phyloP scores from a whole-genome alignment of 2,329 filamentous ascomycete genomes.

The Cytospora mali region DNA sequence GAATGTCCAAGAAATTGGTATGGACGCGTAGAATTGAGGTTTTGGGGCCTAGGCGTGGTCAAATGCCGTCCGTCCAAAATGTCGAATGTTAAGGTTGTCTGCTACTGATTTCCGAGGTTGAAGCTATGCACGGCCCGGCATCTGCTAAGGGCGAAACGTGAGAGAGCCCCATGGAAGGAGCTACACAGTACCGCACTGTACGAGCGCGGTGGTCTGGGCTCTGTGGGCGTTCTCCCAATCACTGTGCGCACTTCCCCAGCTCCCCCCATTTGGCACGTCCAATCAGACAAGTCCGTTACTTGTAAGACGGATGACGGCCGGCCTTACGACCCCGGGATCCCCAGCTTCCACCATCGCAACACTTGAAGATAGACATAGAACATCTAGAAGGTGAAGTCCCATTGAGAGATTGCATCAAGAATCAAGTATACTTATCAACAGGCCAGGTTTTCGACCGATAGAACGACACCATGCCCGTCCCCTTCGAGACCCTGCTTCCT shows the following conservation, averaged over 20 bases:
- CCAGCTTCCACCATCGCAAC: slow-evolving; percentile 1
- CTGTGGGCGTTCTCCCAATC: not conserved
- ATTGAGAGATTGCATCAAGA: not conserved
- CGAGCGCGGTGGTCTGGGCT: not conserved
- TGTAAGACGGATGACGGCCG: not conserved
- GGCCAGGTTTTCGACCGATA: slow-evolving; percentile 23
- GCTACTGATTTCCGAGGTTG: not conserved
- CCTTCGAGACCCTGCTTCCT: slow-evolving; percentile 65
- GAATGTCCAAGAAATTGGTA: not conserved
- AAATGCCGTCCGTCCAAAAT: not conserved
- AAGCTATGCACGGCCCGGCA: not conserved
- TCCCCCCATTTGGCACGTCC: not conserved
- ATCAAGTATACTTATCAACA: slow-evolving; percentile 26
- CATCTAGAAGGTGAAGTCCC: not conserved
- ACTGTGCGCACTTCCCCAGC: not conserved
- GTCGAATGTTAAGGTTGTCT: not conserved
- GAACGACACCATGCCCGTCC: slow-evolving; percentile 57
- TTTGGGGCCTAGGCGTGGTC: not conserved
- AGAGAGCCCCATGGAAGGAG: slow-evolving; percentile 1
- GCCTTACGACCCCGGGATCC: not conserved
- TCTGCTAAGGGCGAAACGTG: slow-evolving; percentile 17
- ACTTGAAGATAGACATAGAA: slow-evolving; percentile 5
- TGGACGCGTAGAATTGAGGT: slow-evolving; percentile 12
- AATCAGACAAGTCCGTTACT: not conserved
- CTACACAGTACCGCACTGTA: not conserved